phyloP scores from a whole-genome alignment of 768 basidiomycete species.

The Tulasnella sp. region DNA sequence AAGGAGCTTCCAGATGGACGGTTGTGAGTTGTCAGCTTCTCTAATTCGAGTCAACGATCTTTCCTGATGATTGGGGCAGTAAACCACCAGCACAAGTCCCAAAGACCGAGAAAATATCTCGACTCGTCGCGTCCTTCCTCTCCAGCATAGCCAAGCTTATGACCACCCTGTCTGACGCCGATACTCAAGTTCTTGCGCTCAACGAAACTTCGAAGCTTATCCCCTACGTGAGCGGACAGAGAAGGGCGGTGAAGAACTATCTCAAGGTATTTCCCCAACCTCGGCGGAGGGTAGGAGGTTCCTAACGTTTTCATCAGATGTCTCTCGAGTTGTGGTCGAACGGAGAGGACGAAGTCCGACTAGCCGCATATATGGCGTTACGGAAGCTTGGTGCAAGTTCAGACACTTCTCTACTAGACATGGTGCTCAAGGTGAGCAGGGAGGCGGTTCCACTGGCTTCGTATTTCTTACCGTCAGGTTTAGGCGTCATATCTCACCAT shows the following conservation, averaged over 20 bases:
- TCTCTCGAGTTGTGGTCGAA: constrained; percentile 85
- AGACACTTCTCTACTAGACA: constrained; percentile 80
- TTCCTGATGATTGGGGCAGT: constrained; percentile 48
- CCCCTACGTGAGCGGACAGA: constrained; percentile 82
- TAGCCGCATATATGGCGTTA: constrained; percentile 84
- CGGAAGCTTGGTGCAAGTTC: constrained; percentile 74
- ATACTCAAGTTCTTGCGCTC: constrained; percentile 69
- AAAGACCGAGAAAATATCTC: constrained; percentile 83
- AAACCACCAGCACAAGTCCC: constrained; percentile 81
- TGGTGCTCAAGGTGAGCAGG: constrained; percentile 77
- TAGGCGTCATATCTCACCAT: constrained; percentile 89
- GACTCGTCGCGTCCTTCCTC: constrained; percentile 87
- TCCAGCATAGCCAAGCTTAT: constrained; percentile 81
- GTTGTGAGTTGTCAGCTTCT: constrained; percentile 60
- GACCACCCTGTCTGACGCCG: constrained; percentile 68
- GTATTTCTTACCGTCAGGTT: background rate
- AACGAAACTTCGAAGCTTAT: constrained; percentile 85
- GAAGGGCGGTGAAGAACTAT: constrained; percentile 84
- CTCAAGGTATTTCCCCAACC: constrained; percentile 64
- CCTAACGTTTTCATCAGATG: constrained; percentile 52
- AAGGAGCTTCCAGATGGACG: constrained; percentile 81
- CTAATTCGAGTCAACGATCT: too few relatives aligned
- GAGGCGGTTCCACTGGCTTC: background rate
- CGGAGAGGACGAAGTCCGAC: constrained; percentile 76
- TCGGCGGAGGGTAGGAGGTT: background rate